Evolutionary conservation across 1,284 basidiomycete species (phyloP), one percentile per base, ranked within the genome.

Genomic region (Ceratobasidium sp.): DNA sequence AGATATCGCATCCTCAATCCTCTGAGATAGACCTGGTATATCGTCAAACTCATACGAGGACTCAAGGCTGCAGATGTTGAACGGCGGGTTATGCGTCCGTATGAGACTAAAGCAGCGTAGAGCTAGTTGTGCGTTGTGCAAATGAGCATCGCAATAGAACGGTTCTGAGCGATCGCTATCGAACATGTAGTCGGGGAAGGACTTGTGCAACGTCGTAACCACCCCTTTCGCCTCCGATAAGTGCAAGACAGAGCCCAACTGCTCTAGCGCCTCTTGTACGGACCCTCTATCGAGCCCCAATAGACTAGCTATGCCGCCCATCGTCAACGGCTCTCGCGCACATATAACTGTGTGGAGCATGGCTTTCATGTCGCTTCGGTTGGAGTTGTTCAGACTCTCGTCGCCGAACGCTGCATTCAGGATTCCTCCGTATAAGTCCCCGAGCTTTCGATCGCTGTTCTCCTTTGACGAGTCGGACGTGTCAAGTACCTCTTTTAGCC

Each of bases 131-230:
- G 2, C 16, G 32, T 67, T 23, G 21, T 55, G 50, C 14, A 16
- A 16, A 5, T 11, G 14, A 6, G 7, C 18, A 14, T 55, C 41
- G 55, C 64, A 67, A 38, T 55, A n/a, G 26, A 38, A 55, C 13
- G 1, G 38, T 8, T 30, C 11, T 9, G 66, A 70, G 16, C 66
- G 66, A 3, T 26, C 28, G 8, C 8, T 7, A 41, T 57, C 41
- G 14, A 70, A 26, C 30, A 70, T 55, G 23, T 38, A 70, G 28
- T 70, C 66, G 9, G 66, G 52, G 23, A 70, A 70, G 11, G 66
- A 70, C 30, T 54, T 43, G 35, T 70, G 66, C 2, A 70, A 43
- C 2, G 66, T 43, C 3, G 54, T 47, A 8, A 70, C 43, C 8
- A 18, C 28, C 28, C 47, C 43, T 21, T n/a, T 30, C 13, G 2